phyloP scores from a whole-genome alignment of 768 basidiomycete species.

The Suillus luteus region DNA sequence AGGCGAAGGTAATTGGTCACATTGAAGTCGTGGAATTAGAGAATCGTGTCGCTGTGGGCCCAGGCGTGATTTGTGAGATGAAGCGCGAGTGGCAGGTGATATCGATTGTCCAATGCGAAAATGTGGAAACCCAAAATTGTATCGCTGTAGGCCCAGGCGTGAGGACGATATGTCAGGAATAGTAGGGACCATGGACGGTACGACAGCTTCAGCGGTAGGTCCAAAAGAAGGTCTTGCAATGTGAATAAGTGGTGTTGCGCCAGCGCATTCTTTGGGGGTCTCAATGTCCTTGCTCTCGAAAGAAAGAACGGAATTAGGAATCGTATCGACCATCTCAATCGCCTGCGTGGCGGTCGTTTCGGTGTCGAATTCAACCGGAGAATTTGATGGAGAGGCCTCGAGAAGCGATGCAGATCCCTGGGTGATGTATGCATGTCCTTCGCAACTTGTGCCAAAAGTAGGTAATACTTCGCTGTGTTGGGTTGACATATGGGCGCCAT shows the following conservation, averaged over 20 bases:
- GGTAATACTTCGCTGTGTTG: neutral
- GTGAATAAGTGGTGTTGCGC: neutral
- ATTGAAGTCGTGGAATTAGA: neutral
- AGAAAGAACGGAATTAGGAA: neutral
- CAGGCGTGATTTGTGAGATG: neutral
- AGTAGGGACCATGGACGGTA: neutral
- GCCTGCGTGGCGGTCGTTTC: neutral
- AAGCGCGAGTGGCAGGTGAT: neutral
- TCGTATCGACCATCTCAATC: too few relatives aligned
- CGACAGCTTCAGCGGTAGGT: neutral
- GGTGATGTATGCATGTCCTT: neutral
- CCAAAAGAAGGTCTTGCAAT: neutral
- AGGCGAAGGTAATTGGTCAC: neutral
- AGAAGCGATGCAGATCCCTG: neutral
- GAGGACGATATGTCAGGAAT: neutral
- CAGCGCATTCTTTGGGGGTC: neutral
- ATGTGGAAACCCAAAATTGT: neutral
- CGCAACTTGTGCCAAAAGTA: neutral
- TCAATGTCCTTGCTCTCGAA: slow-evolving; percentile 1
- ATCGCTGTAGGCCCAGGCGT: neutral
- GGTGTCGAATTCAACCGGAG: neutral
- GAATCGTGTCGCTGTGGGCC: neutral
- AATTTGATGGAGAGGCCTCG: neutral
- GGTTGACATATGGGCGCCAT: neutral
- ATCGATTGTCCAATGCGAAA: neutral